These are phyloP conservation scores for Colletotrichum theobromicola DNA, from an alignment of 2,329 filamentous ascomycete species.

Conservation along the genomic window DNA sequence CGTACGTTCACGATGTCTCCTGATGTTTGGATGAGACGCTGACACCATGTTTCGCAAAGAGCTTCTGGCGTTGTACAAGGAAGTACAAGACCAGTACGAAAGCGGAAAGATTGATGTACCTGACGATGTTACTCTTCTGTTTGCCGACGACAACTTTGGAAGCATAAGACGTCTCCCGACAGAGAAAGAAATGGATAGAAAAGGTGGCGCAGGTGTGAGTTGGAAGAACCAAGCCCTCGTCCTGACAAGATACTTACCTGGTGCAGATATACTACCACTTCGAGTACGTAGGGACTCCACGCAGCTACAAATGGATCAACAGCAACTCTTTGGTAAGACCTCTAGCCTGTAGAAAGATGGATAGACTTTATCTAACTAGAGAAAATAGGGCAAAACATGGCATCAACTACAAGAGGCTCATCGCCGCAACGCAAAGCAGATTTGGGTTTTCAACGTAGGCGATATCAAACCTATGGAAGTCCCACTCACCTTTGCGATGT, in stretches of 20 bases:
- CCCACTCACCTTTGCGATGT: constrained; percentile 59
- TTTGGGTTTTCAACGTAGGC: constrained; percentile 69
- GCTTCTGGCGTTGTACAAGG: constrained; percentile 70
- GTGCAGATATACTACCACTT: constrained; percentile 56
- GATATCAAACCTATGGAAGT: constrained; percentile 65
- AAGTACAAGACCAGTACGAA: constrained; percentile 68
- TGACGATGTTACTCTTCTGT: constrained; percentile 66
- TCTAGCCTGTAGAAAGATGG: rapidly evolving
- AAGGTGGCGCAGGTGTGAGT: constrained; percentile 61
- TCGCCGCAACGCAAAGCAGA: constrained; percentile 48
- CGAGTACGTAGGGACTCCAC: constrained; percentile 66
- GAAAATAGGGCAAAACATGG: constrained; percentile 38
- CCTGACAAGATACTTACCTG: constrained; percentile 18
- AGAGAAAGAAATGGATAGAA: constrained; percentile 53
- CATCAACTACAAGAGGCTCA: constrained; percentile 64
- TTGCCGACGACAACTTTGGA: constrained; percentile 68
- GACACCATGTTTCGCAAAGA: constrained; percentile 37
- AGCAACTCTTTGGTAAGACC: constrained; percentile 57
- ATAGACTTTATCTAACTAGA: not conserved
- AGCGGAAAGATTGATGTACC: constrained; percentile 59
- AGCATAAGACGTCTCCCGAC: constrained; percentile 63
- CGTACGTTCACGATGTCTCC: constrained; percentile 34
- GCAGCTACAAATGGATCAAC: constrained; percentile 68
- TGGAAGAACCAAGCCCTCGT: rapidly evolving
- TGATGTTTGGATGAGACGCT: not conserved